Base-by-base conservation (phyloP, 495 filamentous ascomycete species). In the Lasiosphaeria ovina region DNA sequence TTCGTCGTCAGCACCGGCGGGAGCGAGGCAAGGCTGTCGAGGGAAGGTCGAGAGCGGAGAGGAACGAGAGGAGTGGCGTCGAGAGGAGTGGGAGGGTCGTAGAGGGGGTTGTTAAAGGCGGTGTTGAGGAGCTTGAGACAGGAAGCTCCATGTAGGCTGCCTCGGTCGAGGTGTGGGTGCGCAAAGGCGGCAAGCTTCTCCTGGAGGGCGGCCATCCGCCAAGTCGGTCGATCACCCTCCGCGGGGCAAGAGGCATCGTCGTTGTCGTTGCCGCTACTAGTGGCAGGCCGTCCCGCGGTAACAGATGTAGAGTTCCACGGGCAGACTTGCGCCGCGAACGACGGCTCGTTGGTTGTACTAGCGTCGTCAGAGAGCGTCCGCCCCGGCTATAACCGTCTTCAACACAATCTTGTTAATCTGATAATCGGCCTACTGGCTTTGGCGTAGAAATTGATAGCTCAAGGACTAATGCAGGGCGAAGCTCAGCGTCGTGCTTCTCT, bases 171-270 rank as follows among this genome's bases (percentile, higher is more conserved):
- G n/a, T n/a, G n/a, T n/a, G n/a, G n/a, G 32, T 32, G 51, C 17
- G 51, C 51, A 53, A 53, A 53, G 51, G 51, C 51, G 2, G 51
- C 51, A 32, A 53, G 51, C 51, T 35, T 53, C 51, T 53, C 51
- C 51, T 3, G 51, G 51, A 53, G 51, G 51, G 32, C 51, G 51
- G 51, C 51, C 34, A 53, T 53, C 32, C 32, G 32, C 11, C 51
- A 53, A 53, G 51, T 4, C 51, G 34, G 51, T 4, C 51, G 32
- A 53, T 53, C 51, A 1, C 51, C 51, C n/a, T n/a, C n/a, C n/a
- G n/a, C n/a, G 32, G 32, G 51, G 51, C 32, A 4, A 53, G 51
- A 32, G n/a, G 51, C 51, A 53, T 53, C 33, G 51, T 53, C 51
- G 51, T 53, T 53, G 32, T 35, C 51, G 51, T 31, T 53, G 51